phyloP scores from a whole-genome alignment of 2,329 filamentous ascomycete species.

The Sclerotinia spermophila region DNA sequence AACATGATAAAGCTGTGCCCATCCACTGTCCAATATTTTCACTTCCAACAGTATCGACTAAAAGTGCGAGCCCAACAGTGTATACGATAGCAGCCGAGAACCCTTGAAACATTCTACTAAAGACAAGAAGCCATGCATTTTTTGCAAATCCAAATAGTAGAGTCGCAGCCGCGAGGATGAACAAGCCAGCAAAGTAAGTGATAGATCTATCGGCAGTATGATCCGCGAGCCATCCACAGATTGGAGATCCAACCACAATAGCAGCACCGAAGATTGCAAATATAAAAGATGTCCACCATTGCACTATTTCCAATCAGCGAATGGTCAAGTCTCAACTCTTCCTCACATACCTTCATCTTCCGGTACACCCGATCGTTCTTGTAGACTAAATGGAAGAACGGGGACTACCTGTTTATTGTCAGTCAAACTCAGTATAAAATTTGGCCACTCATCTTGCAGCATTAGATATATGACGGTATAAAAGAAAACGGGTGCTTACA shows the following conservation, averaged over 20 bases:
- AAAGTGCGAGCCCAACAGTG: slow-evolving; percentile 65
- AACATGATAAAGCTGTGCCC: slow-evolving; percentile 56
- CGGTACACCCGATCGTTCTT: slow-evolving; percentile 49
- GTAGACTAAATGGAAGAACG: slow-evolving; percentile 64
- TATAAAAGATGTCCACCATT: slow-evolving; percentile 21
- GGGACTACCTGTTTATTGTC: slow-evolving; percentile 52
- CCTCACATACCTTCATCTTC: slow-evolving; percentile 35
- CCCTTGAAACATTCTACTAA: slow-evolving; percentile 19
- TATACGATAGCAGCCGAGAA: slow-evolving; percentile 65
- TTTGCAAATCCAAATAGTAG: slow-evolving; percentile 57
- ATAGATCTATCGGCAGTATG: slow-evolving; percentile 55
- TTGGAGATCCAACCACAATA: slow-evolving; percentile 17
- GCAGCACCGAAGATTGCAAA: slow-evolving; percentile 20
- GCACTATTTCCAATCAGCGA: slow-evolving; percentile 10
- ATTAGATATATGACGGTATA: neutral
- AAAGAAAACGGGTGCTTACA: neutral
- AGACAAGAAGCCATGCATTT: slow-evolving; percentile 4
- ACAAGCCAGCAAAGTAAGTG: slow-evolving; percentile 59
- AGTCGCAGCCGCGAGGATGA: slow-evolving; percentile 42
- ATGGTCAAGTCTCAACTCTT: neutral
- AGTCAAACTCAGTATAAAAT: neutral
- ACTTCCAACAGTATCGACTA: slow-evolving; percentile 65
- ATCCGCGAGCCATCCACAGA: slow-evolving; percentile 45
- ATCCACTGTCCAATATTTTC: slow-evolving; percentile 57
- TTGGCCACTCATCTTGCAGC: neutral